A percentile compares a stretch with the other conserved stretches of the same genome.
phyloP scores from a whole-genome alignment of 768 basidiomycete species.

The Rhizopogon sp. region DNA sequence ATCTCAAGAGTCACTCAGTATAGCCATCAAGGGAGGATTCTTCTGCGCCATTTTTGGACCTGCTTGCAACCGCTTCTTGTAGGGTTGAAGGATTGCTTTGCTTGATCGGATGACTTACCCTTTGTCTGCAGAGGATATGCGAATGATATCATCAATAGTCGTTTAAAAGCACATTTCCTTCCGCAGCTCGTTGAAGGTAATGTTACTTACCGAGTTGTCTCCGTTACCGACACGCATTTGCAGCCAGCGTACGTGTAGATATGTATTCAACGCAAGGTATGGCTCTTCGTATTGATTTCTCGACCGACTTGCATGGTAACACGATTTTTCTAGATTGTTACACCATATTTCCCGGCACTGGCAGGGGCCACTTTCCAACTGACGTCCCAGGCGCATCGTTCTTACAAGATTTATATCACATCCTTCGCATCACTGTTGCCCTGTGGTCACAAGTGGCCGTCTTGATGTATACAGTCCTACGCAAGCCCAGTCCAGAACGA shows the following conservation, averaged over 20 bases:
- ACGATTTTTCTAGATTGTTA: constrained; percentile 10
- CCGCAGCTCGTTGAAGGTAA: constrained; percentile 35
- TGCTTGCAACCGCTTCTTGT: constrained; percentile 17
- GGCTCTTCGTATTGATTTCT: background rate
- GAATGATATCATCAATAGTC: constrained; percentile 18
- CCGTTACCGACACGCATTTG: constrained; percentile 9
- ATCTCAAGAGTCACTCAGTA: constrained; percentile 5
- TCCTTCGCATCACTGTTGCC: constrained; percentile 17
- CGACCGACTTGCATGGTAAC: background rate
- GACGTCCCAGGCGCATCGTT: constrained; percentile 32
- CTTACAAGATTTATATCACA: constrained; percentile 19
- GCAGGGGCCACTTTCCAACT: constrained; percentile 23
- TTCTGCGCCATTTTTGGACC: constrained; percentile 18
- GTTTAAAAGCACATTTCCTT: constrained; percentile 33
- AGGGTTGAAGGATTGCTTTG: constrained; percentile 7
- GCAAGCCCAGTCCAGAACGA: constrained; percentile 20
- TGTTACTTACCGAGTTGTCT: background rate
- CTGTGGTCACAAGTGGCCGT: constrained; percentile 22
- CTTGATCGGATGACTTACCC: background rate
- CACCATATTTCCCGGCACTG: constrained; percentile 10
- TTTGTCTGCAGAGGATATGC: constrained; percentile 12
- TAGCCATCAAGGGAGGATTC: constrained; percentile 25
- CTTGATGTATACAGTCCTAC: constrained; percentile 12
- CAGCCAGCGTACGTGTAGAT: constrained; percentile 22
- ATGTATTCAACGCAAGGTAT: constrained; percentile 16